phyloP scores from a whole-genome alignment of 2,329 filamentous ascomycete species.

The Trichoderma hamatum region DNA sequence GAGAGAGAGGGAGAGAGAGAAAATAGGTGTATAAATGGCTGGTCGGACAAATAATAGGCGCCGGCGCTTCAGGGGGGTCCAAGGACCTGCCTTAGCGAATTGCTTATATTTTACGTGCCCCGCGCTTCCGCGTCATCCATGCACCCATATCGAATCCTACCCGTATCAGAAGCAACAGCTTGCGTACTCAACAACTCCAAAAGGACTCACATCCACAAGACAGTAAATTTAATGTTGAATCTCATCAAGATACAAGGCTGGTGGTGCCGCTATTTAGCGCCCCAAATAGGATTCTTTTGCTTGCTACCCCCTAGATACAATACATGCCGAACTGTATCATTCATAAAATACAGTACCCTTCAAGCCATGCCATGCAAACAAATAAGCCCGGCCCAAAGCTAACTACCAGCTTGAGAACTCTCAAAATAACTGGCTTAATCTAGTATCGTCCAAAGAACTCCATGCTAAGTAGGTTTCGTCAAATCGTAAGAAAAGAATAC shows the following conservation, averaged over 20 bases:
- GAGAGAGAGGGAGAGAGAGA: neutral
- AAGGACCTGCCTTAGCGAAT: slow-evolving; percentile 20
- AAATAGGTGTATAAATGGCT: neutral
- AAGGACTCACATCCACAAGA: neutral
- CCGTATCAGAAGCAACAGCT: neutral
- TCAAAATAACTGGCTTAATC: neutral
- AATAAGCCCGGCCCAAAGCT: slow-evolving; percentile 7
- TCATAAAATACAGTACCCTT: neutral
- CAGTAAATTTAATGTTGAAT: neutral
- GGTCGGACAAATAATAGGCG: neutral
- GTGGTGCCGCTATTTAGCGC: neutral
- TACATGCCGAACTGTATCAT: slow-evolving; percentile 3
- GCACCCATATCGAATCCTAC: neutral
- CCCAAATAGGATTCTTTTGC: neutral
- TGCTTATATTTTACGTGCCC: slow-evolving; percentile 15
- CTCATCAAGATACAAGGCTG: neutral
- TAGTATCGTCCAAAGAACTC: slow-evolving; percentile 23
- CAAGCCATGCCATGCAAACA: neutral
- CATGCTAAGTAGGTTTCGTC: slow-evolving; percentile 27
- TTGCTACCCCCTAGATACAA: slow-evolving; percentile 4
- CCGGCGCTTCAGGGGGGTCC: slow-evolving; percentile 6
- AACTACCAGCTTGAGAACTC: neutral
- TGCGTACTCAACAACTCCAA: neutral
- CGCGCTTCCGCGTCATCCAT: slow-evolving; percentile 14
- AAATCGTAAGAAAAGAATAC: slow-evolving; percentile 22